phyloP scores from a whole-genome alignment of 2,329 filamentous ascomycete genomes.

The Diplocarpon rosae region DNA sequence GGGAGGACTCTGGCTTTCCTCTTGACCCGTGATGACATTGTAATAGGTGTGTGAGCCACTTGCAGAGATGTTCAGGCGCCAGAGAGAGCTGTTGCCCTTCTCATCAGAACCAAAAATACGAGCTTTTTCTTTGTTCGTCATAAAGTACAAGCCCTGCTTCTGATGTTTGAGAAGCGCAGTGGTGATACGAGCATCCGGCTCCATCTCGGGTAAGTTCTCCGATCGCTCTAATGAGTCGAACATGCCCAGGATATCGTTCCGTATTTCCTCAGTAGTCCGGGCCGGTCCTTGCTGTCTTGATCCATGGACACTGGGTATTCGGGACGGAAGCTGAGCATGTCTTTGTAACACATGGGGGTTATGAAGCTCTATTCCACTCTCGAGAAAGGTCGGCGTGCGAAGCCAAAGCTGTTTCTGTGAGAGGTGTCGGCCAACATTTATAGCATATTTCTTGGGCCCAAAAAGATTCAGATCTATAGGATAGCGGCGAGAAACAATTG shows the following conservation, averaged over 20 bases:
- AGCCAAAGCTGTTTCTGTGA: conserved; percentile 57
- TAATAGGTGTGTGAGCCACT: conserved; percentile 55
- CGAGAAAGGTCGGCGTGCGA: conserved; percentile 51
- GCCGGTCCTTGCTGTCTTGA: conserved; percentile 27
- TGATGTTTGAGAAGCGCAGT: conserved; percentile 73
- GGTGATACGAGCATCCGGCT: conserved; percentile 49
- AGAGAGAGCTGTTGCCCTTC: conserved; percentile 60
- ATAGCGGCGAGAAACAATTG: conserved; percentile 46
- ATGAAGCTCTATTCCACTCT: conserved; percentile 57
- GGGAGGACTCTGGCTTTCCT: conserved; percentile 46
- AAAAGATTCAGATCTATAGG: conserved; percentile 68
- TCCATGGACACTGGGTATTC: conserved; percentile 27
- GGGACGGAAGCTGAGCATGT: conserved; percentile 18
- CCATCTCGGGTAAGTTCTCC: conserved; percentile 64
- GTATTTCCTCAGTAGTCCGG: conserved; percentile 76
- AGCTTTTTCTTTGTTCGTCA: conserved; percentile 65
- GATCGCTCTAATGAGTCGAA: conserved; percentile 74
- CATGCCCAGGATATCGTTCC: conserved; percentile 71
- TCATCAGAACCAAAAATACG: conserved; percentile 47
- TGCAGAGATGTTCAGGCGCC: conserved; percentile 50
- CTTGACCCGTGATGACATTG: conserved; percentile 75
- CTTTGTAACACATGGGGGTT: conserved; percentile 54
- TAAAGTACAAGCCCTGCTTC: conserved; percentile 80
- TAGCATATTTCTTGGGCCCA: conserved; percentile 56
- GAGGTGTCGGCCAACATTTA: conserved; percentile 56